Conservation (phyloP, 2,329 filamentous ascomycete genomes). For the Sporothrix brasiliensis region DNA sequence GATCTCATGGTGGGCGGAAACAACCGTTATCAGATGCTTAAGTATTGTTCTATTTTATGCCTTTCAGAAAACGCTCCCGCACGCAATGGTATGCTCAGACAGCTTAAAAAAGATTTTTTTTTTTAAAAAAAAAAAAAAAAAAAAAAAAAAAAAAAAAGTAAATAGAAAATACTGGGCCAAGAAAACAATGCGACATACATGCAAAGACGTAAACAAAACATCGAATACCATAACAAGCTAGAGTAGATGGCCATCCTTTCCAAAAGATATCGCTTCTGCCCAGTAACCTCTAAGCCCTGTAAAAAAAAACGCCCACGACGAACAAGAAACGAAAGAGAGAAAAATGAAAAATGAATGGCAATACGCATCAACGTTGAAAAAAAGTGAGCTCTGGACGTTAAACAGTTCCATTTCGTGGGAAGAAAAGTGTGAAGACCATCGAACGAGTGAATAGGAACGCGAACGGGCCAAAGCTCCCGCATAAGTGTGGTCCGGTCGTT, state of each 20-base stretch:
- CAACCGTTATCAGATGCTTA: neutral
- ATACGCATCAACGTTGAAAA: conserved; percentile 1
- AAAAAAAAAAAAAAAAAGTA: neutral
- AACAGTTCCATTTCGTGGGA: neutral
- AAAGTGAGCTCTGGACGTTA: neutral
- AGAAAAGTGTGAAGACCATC: neutral
- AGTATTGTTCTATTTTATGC: neutral
- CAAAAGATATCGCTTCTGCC: conserved; percentile 20
- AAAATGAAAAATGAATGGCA: neutral
- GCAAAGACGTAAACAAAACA: neutral
- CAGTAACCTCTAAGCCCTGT: conserved; percentile 12
- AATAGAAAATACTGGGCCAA: neutral
- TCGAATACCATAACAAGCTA: neutral
- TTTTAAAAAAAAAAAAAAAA: neutral
- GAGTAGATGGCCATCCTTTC: conserved; percentile 11
- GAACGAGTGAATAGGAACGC: neutral
- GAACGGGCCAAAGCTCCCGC: too few relatives aligned
- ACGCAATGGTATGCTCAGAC: conserved; percentile 10
- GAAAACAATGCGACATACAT: neutral
- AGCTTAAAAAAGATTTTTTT: neutral
- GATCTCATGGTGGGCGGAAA: neutral
- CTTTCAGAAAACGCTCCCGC: conserved; percentile 4
- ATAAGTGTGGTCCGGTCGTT: too few relatives aligned
- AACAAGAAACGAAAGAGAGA: neutral
- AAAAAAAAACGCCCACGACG: conserved; percentile 22